Percentiles rank a stretch among this genome's conserved stretches.
Conservation (phyloP, 352 stramenopile genomes). For the Pythium guiyangense region DNA sequence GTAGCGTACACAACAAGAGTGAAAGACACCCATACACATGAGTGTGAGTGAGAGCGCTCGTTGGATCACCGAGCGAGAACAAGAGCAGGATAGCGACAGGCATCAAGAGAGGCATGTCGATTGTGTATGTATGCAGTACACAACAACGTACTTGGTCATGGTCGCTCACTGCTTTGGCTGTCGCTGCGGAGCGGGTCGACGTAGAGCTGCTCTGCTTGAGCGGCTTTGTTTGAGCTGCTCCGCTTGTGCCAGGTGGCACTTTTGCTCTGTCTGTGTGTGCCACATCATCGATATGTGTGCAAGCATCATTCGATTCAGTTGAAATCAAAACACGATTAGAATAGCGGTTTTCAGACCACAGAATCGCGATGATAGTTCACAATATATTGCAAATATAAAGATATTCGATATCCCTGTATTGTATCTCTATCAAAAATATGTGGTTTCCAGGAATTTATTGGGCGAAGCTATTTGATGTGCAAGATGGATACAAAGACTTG, state of each 20-base stretch:
- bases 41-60: slow-evolving; percentile 6
- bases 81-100: not conserved
- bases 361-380: too few species aligned
- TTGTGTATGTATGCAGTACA: not conserved
- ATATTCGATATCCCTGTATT: not conserved
- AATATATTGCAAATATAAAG: not conserved
- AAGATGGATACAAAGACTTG: too few species aligned
- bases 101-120: too few species aligned
- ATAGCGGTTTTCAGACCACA: too few species aligned
- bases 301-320: too few species aligned
- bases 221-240: not conserved
- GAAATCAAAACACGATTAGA: too few species aligned
- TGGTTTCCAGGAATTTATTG: not conserved
- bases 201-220: not conserved
- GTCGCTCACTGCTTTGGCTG: not conserved
- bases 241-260: not conserved
- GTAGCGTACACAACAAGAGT: not conserved
- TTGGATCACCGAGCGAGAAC: not conserved
- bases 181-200: not conserved
- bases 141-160: not conserved
- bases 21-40: slow-evolving; percentile 5
- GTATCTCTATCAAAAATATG: not conserved
- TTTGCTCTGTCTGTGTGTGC: not conserved
- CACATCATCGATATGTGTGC: too few species aligned
- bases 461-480: too few species aligned